Conservation (phyloP, 2,329 filamentous ascomycete genomes). For the Trichoderma brevicompactum region DNA sequence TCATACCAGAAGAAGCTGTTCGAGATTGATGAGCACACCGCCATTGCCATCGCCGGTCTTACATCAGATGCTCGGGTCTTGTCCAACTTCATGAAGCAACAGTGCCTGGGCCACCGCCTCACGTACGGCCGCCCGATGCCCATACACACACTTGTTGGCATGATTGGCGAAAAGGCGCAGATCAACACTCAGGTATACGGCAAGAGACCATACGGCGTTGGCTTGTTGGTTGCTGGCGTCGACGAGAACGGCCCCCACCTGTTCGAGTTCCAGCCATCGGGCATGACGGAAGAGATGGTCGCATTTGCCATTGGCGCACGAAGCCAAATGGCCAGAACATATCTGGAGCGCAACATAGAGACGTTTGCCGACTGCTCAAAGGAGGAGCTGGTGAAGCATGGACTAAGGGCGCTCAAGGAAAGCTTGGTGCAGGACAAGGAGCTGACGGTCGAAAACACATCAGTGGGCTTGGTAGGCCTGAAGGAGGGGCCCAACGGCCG, state of each 20-base stretch:
- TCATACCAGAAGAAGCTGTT: constrained; percentile 99
- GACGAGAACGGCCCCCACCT: constrained; percentile 94
- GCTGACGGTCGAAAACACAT: constrained; percentile 95
- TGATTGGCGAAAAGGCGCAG: constrained; percentile 96
- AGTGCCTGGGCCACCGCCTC: constrained; percentile 92
- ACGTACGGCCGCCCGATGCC: constrained; percentile 95
- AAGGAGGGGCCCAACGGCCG: constrained; percentile 47
- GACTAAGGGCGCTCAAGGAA: constrained; percentile 89
- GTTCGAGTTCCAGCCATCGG: constrained; percentile 96
- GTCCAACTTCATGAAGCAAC: constrained; percentile 99
- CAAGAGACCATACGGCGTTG: constrained; percentile 93
- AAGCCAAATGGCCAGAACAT: constrained; percentile 97
- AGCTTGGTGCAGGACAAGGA: constrained; percentile 96
- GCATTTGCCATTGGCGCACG: constrained; percentile 95
- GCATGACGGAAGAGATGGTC: constrained; percentile 95
- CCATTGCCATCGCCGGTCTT: constrained; percentile 93
- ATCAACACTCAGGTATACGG: constrained; percentile 98
- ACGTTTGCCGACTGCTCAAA: constrained; percentile 74
- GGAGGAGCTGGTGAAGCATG: constrained; percentile 90
- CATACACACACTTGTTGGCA: constrained; percentile 82
- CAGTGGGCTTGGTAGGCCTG: constrained; percentile 80
- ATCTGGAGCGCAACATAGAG: constrained; percentile 90
- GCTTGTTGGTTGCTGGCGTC: constrained; percentile 87
- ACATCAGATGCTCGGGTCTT: constrained; percentile 98
- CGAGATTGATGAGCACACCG: constrained; percentile 91